Evolutionary conservation across 208 protist species (phyloP).

Genomic region (Angomonas ambiguus): DNA sequence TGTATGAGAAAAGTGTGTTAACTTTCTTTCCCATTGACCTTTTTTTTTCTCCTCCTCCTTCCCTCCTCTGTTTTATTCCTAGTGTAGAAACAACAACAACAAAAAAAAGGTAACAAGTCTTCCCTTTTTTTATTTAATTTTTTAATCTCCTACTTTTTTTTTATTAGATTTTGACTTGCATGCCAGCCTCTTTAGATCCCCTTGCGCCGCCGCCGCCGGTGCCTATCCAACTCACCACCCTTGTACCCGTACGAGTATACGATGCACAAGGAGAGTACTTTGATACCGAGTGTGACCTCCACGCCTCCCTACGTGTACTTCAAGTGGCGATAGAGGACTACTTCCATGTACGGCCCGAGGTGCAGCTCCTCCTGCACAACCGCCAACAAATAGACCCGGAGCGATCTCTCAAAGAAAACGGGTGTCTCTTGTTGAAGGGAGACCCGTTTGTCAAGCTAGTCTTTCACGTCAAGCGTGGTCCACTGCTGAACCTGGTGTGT

Average conservation of each 20-base stretch:
- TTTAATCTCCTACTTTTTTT: too few species aligned
- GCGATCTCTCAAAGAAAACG: conserved; percentile 59
- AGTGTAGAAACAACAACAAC: background rate
- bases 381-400: conserved; percentile 58
- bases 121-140: background rate
- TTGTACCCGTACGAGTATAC: conserved; percentile 71
- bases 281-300: conserved; percentile 76
- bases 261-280: conserved; percentile 74
- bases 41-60: conserved; percentile 10
- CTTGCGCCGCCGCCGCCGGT: conserved; percentile 19
- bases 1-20: conserved; percentile 1
- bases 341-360: conserved; percentile 72
- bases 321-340: conserved; percentile 81
- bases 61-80: background rate
- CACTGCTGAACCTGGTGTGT: conserved; percentile 54
- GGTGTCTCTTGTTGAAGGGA: conserved; percentile 82
- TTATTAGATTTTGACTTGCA: background rate
- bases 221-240: conserved; percentile 61
- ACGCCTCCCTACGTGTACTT: conserved; percentile 59
- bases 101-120: background rate
- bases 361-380: conserved; percentile 81
- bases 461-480: conserved; percentile 56
- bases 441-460: conserved; percentile 79
- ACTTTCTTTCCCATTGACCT: too few species aligned
- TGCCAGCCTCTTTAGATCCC: background rate